Conservation (phyloP, 257 asterid species). For the Rauvolfia tetraphylla region DNA sequence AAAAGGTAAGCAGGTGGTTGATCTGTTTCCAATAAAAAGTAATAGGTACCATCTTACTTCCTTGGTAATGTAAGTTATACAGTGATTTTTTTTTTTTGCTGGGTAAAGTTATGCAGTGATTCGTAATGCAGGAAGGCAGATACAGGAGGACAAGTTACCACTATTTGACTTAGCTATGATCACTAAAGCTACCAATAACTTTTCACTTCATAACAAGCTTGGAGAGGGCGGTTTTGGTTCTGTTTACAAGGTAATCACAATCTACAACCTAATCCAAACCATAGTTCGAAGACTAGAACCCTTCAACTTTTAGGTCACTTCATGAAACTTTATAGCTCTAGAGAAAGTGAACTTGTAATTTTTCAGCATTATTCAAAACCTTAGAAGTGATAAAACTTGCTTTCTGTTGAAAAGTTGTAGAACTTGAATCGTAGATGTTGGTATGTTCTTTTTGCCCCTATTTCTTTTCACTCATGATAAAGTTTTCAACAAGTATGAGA, state of each 20-base stretch:
- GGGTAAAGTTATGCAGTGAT: not conserved
- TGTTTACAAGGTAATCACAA: not conserved
- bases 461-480: no score
- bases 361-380: not conserved
- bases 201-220: slow-evolving; percentile 28
- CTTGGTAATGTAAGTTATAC: not conserved
- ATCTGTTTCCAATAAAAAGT: no score
- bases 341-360: not conserved
- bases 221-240: slow-evolving; percentile 50
- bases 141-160: slow-evolving; percentile 21
- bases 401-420: no score
- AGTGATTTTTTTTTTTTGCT: not conserved
- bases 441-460: no score
- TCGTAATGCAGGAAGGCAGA: slow-evolving; percentile 9
- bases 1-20: slow-evolving; percentile 8
- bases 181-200: slow-evolving; percentile 29
- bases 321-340: not conserved
- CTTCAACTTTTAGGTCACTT: not conserved
- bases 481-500: not conserved
- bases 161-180: slow-evolving; percentile 20
- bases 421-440: no score
- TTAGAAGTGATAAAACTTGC: no score
- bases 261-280: not conserved
- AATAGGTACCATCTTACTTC: no score
- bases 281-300: not conserved